phyloP scores from a whole-genome alignment of 495 filamentous ascomycete species.

The Durotheca rogersii region DNA sequence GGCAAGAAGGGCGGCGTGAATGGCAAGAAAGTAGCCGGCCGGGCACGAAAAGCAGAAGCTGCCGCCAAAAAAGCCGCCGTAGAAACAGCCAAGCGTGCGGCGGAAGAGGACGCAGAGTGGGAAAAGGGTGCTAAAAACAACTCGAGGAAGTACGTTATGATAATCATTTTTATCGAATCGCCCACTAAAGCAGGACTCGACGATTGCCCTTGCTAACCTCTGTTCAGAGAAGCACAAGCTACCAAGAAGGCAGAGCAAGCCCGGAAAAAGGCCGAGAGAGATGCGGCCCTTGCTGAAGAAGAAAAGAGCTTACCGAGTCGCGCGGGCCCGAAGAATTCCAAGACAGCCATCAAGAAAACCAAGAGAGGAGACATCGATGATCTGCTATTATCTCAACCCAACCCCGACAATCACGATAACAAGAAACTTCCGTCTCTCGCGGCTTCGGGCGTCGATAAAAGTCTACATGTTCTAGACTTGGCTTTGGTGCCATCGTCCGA shows the following conservation, averaged over 20 bases:
- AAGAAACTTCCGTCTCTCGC: slow-evolving; percentile 58
- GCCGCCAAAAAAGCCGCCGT: slow-evolving; percentile 74
- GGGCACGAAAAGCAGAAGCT: slow-evolving; percentile 89
- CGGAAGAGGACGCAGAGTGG: slow-evolving; percentile 77
- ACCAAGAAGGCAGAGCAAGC: slow-evolving; percentile 83
- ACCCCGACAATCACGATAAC: slow-evolving; percentile 48
- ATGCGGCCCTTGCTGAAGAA: slow-evolving; percentile 79
- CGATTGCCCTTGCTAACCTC: slow-evolving; percentile 3
- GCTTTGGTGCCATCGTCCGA: slow-evolving; percentile 49
- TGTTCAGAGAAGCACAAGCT: slow-evolving; percentile 72
- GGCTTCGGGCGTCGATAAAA: slow-evolving; percentile 86
- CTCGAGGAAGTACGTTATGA: slow-evolving; percentile 72
- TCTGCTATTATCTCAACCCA: slow-evolving; percentile 59
- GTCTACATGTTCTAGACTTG: slow-evolving; percentile 76
- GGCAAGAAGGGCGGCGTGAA: slow-evolving; percentile 73
- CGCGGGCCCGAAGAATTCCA: slow-evolving; percentile 57
- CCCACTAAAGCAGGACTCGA: background rate
- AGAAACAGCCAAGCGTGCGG: slow-evolving; percentile 65
- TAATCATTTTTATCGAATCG: background rate
- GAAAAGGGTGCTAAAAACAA: slow-evolving; percentile 77
- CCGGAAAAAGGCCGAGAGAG: slow-evolving; percentile 84
- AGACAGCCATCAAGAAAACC: slow-evolving; percentile 66
- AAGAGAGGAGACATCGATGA: slow-evolving; percentile 60
- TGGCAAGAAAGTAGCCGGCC: slow-evolving; percentile 86
- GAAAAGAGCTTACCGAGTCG: slow-evolving; percentile 69